Evolutionary conservation across 2,329 filamentous ascomycete species (phyloP).

Genomic region (Trichoderma hamatum): DNA sequence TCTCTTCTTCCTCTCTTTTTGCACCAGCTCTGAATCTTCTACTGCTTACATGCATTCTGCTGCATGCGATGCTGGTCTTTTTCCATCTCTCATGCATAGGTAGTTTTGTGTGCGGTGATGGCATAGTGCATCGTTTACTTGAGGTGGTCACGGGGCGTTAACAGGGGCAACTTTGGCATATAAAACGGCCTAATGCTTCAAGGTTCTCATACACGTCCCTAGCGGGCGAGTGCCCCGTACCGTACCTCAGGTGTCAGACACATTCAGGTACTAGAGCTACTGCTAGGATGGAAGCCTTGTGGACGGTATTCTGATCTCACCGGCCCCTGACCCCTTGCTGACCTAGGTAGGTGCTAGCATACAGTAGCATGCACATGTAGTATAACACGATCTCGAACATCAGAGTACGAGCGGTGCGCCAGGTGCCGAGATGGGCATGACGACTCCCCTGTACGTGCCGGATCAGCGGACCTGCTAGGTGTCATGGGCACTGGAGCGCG

Average conservation of each 20-base stretch:
- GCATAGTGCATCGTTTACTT: not conserved
- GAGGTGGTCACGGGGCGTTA: not conserved
- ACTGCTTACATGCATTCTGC: too few species aligned
- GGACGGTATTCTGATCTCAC: not conserved
- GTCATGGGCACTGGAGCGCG: not conserved
- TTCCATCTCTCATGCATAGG: too few species aligned
- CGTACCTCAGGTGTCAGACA: not conserved
- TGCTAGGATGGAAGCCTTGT: not conserved
- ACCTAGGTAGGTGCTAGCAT: not conserved
- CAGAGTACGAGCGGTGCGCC: not conserved
- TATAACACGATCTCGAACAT: not conserved
- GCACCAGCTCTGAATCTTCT: too few species aligned
- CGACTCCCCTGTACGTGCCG: conserved; percentile 9
- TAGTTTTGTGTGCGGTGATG: too few species aligned
- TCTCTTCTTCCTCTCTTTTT: not conserved
- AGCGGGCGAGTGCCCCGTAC: not conserved
- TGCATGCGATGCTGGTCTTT: too few species aligned
- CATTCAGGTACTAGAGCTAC: not conserved
- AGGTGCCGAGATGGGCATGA: conserved; percentile 18
- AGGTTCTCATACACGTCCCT: conserved; percentile 2
- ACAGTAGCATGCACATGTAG: not conserved
- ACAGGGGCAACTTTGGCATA: not conserved
- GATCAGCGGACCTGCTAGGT: conserved; percentile 14
- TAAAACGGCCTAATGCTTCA: not conserved
- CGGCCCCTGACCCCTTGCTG: not conserved